Evolutionary conservation across 2,329 filamentous ascomycete genomes (phyloP), one percentile per base, ranked within the genome.

Genomic region (Fusarium coicis): DNA sequence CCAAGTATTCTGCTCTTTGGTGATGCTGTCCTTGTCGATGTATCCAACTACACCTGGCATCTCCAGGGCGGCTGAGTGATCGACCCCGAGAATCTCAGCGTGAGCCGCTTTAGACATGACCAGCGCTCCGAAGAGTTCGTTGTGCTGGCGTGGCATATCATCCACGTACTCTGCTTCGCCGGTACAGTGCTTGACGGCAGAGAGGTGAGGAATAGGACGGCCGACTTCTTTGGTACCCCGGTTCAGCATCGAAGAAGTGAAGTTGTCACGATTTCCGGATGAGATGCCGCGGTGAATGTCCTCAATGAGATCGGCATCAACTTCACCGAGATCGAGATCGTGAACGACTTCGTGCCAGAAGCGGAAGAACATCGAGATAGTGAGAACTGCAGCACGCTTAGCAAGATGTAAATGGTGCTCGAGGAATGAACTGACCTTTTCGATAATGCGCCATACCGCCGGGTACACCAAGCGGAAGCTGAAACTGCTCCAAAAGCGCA

Each of bases 331-430:
- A 14, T 15, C 28, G 1, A 60, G 28, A 10, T 55, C 57, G 10
- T 55, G 57, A 9, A 60, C 34, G 0, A 34, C 57, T 15, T 60
- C 57, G 15, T 60, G 57, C 57, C 57, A 60, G 36, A 60, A 60
- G 6, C 57, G 57, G 57, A 60, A 60, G 46, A 60, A 60, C 46
- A 60, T 60, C 7, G 57, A 60, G 3, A 55, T n/a, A 1, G 46
- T 60, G 1, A 60, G 43, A 7, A 60, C 57, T 60, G 15, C 4
- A n/a, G 6, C 1, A 18, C 1, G 1, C 4, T 60, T 54, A 60
- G 55, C 0, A 9, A 32, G 1, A 16, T 5, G 3, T 2, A 7
- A 12, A 5, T 2, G 4, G 15, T 5, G 5, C 15, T 23, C 0
- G 2, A 2, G 11, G 4, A 10, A 8, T 36, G 0, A 26, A 21